Evolutionary conservation across 2,329 filamentous ascomycete species (phyloP).

Genomic region (Rutstroemia sp.): DNA sequence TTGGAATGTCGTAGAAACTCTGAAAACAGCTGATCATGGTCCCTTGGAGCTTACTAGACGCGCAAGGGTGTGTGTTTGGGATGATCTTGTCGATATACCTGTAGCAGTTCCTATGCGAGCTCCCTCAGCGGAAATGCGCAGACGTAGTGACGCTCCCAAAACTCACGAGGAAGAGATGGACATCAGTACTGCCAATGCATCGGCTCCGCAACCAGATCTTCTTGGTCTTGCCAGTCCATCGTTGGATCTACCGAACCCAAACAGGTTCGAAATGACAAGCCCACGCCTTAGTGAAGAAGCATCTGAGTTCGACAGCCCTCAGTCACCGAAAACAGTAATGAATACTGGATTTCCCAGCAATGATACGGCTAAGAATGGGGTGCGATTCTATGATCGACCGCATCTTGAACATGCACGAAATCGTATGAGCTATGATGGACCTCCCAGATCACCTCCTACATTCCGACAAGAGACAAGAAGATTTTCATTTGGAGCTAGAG

Average conservation of each 20-base stretch:
- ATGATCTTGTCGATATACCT: constrained; percentile 92
- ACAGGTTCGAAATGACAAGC: constrained; percentile 61
- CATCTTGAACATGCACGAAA: constrained; percentile 19
- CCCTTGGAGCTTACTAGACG: constrained; percentile 87
- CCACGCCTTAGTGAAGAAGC: constrained; percentile 29
- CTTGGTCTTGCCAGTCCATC: constrained; percentile 42
- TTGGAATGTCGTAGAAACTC: constrained; percentile 97
- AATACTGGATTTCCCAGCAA: constrained; percentile 13
- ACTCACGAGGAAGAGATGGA: constrained; percentile 78
- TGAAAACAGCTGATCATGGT: constrained; percentile 88
- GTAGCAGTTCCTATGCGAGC: constrained; percentile 84
- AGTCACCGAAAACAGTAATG: constrained; percentile 14
- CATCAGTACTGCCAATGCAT: constrained; percentile 64
- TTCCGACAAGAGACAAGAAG: constrained; percentile 19
- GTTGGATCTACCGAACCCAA: constrained; percentile 49
- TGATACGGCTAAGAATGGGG: constrained; percentile 16
- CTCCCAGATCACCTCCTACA: constrained; percentile 20
- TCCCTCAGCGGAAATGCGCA: constrained; percentile 76
- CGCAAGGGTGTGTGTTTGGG: constrained; percentile 93
- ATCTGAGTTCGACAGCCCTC: constrained; percentile 13
- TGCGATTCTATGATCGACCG: constrained; percentile 26
- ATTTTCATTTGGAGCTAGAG: constrained; percentile 34
- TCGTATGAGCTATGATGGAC: constrained; percentile 30
- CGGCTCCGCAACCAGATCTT: constrained; percentile 55
- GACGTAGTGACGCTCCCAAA: constrained; percentile 45